Evolutionary conservation across 805 yeast species (phyloP).

Genomic region (Candida xiaguanensis): DNA sequence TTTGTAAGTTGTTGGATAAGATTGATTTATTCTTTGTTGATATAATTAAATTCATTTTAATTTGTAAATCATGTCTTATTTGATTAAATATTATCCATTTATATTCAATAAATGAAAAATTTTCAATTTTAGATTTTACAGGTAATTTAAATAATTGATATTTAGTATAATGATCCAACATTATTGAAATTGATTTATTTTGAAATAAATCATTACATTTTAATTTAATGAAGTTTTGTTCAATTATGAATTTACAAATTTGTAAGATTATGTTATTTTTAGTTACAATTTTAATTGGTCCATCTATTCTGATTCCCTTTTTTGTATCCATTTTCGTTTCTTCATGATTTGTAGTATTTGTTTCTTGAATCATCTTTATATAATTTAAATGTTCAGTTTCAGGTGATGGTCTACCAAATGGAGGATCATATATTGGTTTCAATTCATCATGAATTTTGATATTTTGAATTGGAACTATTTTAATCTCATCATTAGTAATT

Average conservation of each 20-base stretch:
- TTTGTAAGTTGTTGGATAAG: constrained; percentile 12
- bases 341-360: too few species aligned
- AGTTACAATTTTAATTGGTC: constrained; percentile 14
- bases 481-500: too few species aligned
- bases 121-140: neutral
- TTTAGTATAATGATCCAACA: constrained; percentile 16
- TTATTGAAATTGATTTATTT: constrained; percentile 13
- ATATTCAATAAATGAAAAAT: constrained; percentile 3
- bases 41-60: constrained; percentile 17
- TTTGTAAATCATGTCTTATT: constrained; percentile 24
- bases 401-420: too few species aligned
- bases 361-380: too few species aligned
- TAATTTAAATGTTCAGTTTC: too few species aligned
- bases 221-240: constrained; percentile 13
- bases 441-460: too few species aligned
- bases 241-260: constrained; percentile 19
- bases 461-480: too few species aligned
- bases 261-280: constrained; percentile 22
- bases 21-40: constrained; percentile 23
- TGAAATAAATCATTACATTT: constrained; percentile 20
- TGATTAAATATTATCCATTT: constrained; percentile 20
- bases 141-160: constrained; percentile 6
- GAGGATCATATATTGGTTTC: too few species aligned
- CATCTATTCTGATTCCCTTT: neutral
- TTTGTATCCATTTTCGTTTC: neutral